A percentile compares a stretch with the other conserved stretches of the same genome.
Evolutionary conservation across 2,329 filamentous ascomycete species (phyloP).

Genomic region (Diaporthe sp.): DNA sequence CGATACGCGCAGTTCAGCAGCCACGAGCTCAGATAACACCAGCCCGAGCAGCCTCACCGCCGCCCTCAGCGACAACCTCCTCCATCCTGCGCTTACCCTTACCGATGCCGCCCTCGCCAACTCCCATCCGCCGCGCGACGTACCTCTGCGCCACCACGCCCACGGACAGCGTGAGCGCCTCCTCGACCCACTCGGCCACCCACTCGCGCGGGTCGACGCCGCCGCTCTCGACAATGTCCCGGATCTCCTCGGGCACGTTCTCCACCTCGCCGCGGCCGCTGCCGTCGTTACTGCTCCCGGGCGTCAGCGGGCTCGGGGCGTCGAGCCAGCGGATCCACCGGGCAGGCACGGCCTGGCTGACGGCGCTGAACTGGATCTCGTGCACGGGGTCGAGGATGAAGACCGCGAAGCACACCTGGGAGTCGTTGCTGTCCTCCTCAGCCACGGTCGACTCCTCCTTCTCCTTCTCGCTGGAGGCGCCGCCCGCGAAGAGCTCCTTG

Average conservation of each 20-base stretch:
- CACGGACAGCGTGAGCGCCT: slow-evolving; percentile 80
- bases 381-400: slow-evolving; percentile 92
- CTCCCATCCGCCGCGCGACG: slow-evolving; percentile 94
- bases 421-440: slow-evolving; percentile 67
- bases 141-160: slow-evolving; percentile 95
- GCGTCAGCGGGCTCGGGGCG: slow-evolving; percentile 71
- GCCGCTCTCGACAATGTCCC: slow-evolving; percentile 81
- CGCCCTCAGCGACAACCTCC: slow-evolving; percentile 67
- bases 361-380: slow-evolving; percentile 84
- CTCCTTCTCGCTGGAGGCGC: slow-evolving; percentile 65
- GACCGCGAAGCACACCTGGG: slow-evolving; percentile 79
- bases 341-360: slow-evolving; percentile 86
- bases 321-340: slow-evolving; percentile 96
- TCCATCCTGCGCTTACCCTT: slow-evolving; percentile 73
- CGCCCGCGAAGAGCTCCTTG: slow-evolving; percentile 75
- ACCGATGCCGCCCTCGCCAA: slow-evolving; percentile 81
- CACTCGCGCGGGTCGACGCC: slow-evolving; percentile 94
- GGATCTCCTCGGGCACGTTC: slow-evolving; percentile 84
- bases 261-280: slow-evolving; percentile 48
- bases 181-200: slow-evolving; percentile 98
- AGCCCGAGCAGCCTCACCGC: slow-evolving; percentile 71
- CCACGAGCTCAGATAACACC: slow-evolving; percentile 59
- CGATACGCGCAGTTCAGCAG: background rate
- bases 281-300: slow-evolving; percentile 63
- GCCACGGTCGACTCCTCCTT: slow-evolving; percentile 66